Conservation (phyloP, 352 stramenopile species). For the Paralagenidium karlingii region DNA sequence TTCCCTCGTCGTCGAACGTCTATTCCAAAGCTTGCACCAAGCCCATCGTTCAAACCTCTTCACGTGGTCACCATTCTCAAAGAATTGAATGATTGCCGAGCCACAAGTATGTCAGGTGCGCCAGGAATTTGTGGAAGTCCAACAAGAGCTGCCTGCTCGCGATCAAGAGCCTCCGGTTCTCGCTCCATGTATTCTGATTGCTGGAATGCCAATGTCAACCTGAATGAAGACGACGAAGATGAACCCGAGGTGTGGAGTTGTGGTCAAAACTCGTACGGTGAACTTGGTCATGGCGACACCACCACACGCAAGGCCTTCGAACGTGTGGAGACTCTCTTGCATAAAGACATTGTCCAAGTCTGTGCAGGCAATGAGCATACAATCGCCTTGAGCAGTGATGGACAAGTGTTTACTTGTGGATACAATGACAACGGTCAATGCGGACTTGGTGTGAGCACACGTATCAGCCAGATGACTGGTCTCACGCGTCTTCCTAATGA, state of each 20-base stretch:
- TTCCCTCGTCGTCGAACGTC: too few relatives aligned
- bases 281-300: conserved; percentile 87
- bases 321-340: conserved; percentile 51
- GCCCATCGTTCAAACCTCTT: too few relatives aligned
- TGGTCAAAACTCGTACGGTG: conserved; percentile 91
- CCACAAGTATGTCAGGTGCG: too few relatives aligned
- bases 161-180: too few relatives aligned
- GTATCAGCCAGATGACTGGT: conserved; percentile 60
- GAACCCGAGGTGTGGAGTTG: conserved; percentile 88
- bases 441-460: conserved; percentile 71
- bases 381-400: conserved; percentile 60
- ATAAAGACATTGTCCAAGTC: conserved; percentile 70
- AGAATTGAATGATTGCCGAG: too few relatives aligned
- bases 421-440: conserved; percentile 95
- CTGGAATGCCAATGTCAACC: too few relatives aligned
- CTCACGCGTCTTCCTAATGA: too few relatives aligned
- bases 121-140: too few relatives aligned
- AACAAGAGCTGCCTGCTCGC: too few relatives aligned
- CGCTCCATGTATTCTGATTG: too few relatives aligned
- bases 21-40: too few relatives aligned
- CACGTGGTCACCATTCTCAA: too few relatives aligned
- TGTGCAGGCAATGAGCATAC: conserved; percentile 90
- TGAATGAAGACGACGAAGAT: conserved; percentile 33
- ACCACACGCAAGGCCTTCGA: conserved; percentile 72
- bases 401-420: conserved; percentile 75